Evolutionary conservation across 164 flowering plant genomes (phyloP), one percentile per base, ranked within the genome.

Genomic region (Tinospora cordifolia): DNA sequence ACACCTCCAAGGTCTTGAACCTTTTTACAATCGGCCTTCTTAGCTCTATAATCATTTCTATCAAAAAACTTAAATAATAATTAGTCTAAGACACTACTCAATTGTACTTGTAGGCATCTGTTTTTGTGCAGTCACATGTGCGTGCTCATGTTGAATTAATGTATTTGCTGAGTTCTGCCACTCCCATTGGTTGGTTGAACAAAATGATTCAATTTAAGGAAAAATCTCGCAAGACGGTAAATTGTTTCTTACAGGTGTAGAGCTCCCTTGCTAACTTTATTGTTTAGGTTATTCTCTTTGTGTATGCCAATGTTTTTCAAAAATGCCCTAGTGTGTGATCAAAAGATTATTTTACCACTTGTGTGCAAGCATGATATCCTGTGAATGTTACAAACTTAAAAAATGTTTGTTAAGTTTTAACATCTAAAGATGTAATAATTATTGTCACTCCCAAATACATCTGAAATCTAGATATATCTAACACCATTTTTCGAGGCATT

Each of bases 161-260:
- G 97, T 94, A 97, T 97, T 73, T 92, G 59, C 83, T 94, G 71
- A 90, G 97, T 82, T 81, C 93, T 73, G 83, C 86, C 12, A 87
- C 98, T 22, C 94, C 97, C 51, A 81, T 94, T 82, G 97, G 98
- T 74, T 86, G 98, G 95, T 86, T 94, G 46, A 89, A 88, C 78
- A 87, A 77, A 81, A 94, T 94, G 99, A 94, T 90, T 58, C 99
- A 94, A 80, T 94, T 94, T 71, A 94, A 92, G 79, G 97, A 94
- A 85, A 94, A 92, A 84, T 92, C 97, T n/a, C 86, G 87, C 70
- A 90, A 90, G 82, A 88, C 80, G 87, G 97, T 94, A 76, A 67
- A 87, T 80, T 76, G 46, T 76, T 72, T 17, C 21, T 51, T 51
- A 51, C 58, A 39, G 36, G 69, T 70, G 51, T 46, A 46, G 10